A percentile compares a stretch with the other conserved stretches of the same genome.
Conservation (phyloP, 495 filamentous ascomycete species). For the Penicillium subrubescens region DNA sequence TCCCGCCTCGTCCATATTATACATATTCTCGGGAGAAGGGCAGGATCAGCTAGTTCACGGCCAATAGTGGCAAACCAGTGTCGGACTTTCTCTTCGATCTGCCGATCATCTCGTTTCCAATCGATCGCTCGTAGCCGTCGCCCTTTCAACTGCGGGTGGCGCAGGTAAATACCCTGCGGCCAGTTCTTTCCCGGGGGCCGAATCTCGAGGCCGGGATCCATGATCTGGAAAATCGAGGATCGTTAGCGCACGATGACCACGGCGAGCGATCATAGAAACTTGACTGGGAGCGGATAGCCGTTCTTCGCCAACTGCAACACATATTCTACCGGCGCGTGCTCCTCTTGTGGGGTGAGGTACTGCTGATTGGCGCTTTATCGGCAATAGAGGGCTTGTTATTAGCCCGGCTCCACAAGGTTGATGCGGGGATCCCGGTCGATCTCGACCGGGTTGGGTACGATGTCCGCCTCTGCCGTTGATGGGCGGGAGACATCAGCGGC, state of each 20-base stretch:
- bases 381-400: slow-evolving; percentile 15
- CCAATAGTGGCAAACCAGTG: slow-evolving; percentile 33
- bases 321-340: slow-evolving; percentile 14
- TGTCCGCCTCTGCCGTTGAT: slow-evolving; percentile 5
- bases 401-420: slow-evolving; percentile 10
- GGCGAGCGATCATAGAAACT: slow-evolving; percentile 19
- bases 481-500: background rate
- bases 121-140: slow-evolving; percentile 25
- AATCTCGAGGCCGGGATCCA: slow-evolving; percentile 12
- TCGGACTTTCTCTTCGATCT: slow-evolving; percentile 41
- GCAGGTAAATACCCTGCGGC: slow-evolving; percentile 27
- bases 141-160: slow-evolving; percentile 30
- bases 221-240: slow-evolving; percentile 21
- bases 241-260: slow-evolving; percentile 20
- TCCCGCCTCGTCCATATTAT: slow-evolving; percentile 35
- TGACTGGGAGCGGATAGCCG: slow-evolving; percentile 19
- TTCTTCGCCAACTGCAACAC: slow-evolving; percentile 15
- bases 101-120: slow-evolving; percentile 31
- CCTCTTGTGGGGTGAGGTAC: slow-evolving; percentile 13
- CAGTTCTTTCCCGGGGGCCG: slow-evolving; percentile 33
- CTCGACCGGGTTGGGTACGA: slow-evolving; percentile 11
- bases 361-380: slow-evolving; percentile 20
- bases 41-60: slow-evolving; percentile 12
- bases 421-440: slow-evolving; percentile 14
- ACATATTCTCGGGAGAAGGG: slow-evolving; percentile 28